These are phyloP conservation scores for Aspergillus felis DNA, from an alignment of 2,329 filamentous ascomycete genomes.

Conservation along the genomic window DNA sequence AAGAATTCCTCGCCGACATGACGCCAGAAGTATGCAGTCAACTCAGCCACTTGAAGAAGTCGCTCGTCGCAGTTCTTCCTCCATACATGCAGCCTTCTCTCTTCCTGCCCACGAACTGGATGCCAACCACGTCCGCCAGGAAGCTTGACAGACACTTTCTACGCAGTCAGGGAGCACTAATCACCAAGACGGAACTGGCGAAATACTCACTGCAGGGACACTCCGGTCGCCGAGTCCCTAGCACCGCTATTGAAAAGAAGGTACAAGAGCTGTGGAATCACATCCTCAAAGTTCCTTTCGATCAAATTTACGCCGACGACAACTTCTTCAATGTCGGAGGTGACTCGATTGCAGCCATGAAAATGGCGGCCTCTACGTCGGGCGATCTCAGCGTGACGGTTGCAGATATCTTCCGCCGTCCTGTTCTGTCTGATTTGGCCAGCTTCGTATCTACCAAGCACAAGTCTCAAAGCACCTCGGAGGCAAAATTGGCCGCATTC, in stretches of 20 bases:
- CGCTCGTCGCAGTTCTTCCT: not conserved
- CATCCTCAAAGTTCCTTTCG: conserved; percentile 20
- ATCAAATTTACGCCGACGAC: conserved; percentile 15
- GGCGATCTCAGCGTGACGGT: conserved; percentile 20
- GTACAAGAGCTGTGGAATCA: conserved; percentile 4
- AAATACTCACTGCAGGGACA: not conserved
- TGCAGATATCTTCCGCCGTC: conserved; percentile 22
- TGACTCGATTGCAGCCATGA: conserved; percentile 28
- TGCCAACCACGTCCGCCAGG: not conserved
- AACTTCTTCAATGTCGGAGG: conserved; percentile 30
- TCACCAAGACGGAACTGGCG: not conserved
- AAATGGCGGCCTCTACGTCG: conserved; percentile 11
- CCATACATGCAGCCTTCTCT: not conserved
- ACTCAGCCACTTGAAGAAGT: not conserved
- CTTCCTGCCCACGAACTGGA: not conserved
- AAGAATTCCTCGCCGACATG: not conserved
- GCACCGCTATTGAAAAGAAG: conserved; percentile 1
- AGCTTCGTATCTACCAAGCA: not conserved
- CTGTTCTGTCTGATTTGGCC: conserved; percentile 47
- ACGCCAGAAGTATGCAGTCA: not conserved
- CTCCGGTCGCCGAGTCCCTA: not conserved
- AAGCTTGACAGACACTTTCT: not conserved
- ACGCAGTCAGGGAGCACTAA: no score
- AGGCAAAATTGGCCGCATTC: not conserved
- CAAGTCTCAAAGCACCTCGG: not conserved